Evolutionary conservation across 495 filamentous ascomycete genomes (phyloP).

Genomic region (Aspergillus haitiensis): DNA sequence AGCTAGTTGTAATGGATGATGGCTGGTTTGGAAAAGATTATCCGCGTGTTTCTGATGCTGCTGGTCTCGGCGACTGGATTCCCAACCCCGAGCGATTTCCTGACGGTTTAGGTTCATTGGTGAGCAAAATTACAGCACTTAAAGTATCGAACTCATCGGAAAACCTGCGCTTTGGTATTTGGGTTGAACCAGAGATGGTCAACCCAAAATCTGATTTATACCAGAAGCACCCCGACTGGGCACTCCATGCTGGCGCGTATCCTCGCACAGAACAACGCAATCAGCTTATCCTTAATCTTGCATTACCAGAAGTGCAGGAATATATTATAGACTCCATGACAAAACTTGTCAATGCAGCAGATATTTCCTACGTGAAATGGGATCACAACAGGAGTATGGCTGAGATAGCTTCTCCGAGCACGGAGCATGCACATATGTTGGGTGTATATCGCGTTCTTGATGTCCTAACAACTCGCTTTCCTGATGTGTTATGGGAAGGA

Average conservation of each 20-base stretch:
- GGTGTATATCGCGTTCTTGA: constrained; percentile 56
- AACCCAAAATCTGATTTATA: constrained; percentile 56
- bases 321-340: constrained; percentile 53
- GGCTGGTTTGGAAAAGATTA: constrained; percentile 59
- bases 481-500: constrained; percentile 57
- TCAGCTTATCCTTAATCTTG: constrained; percentile 56
- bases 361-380: constrained; percentile 58
- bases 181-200: constrained; percentile 62
- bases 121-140: constrained; percentile 45
- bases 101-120: constrained; percentile 46
- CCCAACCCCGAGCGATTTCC: constrained; percentile 55
- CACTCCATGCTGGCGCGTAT: constrained; percentile 50
- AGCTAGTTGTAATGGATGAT: constrained; percentile 57
- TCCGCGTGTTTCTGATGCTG: constrained; percentile 47
- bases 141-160: constrained; percentile 41
- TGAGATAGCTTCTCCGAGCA: constrained; percentile 49
- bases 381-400: constrained; percentile 58
- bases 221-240: constrained; percentile 55
- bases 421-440: constrained; percentile 53
- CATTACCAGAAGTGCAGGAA: constrained; percentile 53
- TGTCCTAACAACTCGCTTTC: constrained; percentile 51
- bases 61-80: constrained; percentile 56
- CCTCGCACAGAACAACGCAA: constrained; percentile 50
- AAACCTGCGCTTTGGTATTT: constrained; percentile 53
- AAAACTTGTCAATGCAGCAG: constrained; percentile 45